Percentiles rank a stretch among this genome's conserved stretches.
Evolutionary conservation across 2,329 filamentous ascomycete genomes (phyloP).

Genomic region (Acarospora socialis): DNA sequence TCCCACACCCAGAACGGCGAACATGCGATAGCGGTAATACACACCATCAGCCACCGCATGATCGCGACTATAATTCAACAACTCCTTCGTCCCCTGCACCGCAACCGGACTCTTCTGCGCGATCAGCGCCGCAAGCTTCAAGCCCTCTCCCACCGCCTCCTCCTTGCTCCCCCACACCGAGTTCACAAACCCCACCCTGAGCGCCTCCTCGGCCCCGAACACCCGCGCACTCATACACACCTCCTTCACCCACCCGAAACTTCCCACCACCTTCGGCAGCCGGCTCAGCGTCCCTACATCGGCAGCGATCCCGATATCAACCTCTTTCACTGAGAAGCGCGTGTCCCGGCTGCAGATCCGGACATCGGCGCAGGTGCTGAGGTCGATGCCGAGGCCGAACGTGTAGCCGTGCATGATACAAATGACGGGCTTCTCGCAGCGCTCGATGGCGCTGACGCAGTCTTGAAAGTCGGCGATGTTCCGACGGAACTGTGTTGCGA

Average conservation of each 20-base stretch:
- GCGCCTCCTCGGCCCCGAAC: slow-evolving; percentile 32
- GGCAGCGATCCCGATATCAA: slow-evolving; percentile 35
- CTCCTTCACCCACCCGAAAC: slow-evolving; percentile 34
- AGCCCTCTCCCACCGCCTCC: slow-evolving; percentile 45
- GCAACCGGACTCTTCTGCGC: slow-evolving; percentile 77
- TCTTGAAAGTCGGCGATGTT: slow-evolving; percentile 70
- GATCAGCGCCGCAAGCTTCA: slow-evolving; percentile 51
- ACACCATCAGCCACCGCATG: slow-evolving; percentile 60
- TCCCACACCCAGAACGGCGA: neutral
- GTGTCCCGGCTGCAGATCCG: slow-evolving; percentile 25
- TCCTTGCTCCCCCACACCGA: slow-evolving; percentile 49
- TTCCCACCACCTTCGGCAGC: slow-evolving; percentile 32
- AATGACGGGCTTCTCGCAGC: slow-evolving; percentile 85
- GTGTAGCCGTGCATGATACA: slow-evolving; percentile 65
- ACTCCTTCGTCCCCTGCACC: slow-evolving; percentile 73
- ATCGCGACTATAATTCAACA: slow-evolving; percentile 70
- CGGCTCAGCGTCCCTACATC: slow-evolving; percentile 34
- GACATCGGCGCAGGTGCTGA: slow-evolving; percentile 30
- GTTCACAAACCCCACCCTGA: slow-evolving; percentile 30
- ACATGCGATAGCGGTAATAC: slow-evolving; percentile 19
- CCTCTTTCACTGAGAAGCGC: slow-evolving; percentile 32
- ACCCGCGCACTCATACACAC: slow-evolving; percentile 29
- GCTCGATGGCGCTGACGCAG: slow-evolving; percentile 61
- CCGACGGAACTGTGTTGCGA: slow-evolving; percentile 46
- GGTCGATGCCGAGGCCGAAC: slow-evolving; percentile 63